Conservation (phyloP, 108 stramenopile species). For the Pseudonitzschia multistriata region DNA sequence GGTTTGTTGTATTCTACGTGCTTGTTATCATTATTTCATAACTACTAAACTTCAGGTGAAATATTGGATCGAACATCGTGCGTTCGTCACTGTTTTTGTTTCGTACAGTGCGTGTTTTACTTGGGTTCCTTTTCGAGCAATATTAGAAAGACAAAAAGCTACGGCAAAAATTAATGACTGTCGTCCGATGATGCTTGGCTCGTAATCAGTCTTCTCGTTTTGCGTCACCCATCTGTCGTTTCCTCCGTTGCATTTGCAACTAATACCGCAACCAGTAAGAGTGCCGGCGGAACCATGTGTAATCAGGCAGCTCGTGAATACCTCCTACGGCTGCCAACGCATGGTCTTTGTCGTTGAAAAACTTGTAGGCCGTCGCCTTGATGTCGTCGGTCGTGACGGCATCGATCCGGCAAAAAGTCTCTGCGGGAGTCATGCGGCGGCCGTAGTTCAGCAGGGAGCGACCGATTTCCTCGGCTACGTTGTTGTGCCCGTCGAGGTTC, state of each 20-base stretch:
- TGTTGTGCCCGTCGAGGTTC: constrained; percentile 94
- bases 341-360: constrained; percentile 96
- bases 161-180: too few relatives aligned
- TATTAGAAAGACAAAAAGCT: too few relatives aligned
- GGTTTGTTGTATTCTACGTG: too few relatives aligned
- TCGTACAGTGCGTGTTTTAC: too few relatives aligned
- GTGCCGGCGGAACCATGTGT: constrained; percentile 85
- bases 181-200: too few relatives aligned
- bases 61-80: too few relatives aligned
- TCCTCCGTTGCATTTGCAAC: background rate
- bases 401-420: constrained; percentile 96
- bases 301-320: constrained; percentile 94
- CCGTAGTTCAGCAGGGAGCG: constrained; percentile 98
- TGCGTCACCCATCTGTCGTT: too few relatives aligned
- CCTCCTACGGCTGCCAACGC: constrained; percentile 98
- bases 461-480: constrained; percentile 98
- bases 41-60: too few relatives aligned
- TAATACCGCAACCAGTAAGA: constrained; percentile 84
- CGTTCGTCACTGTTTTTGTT: too few relatives aligned
- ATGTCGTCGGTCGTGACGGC: constrained; percentile 90
- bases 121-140: too few relatives aligned
- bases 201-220: too few relatives aligned
- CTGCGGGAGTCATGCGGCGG: constrained; percentile 96
- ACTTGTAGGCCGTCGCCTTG: constrained; percentile 85
- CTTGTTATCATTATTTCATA: too few relatives aligned